These are phyloP conservation scores for Nigrospora sphaerica DNA, from an alignment of 2,329 filamentous ascomycete species.

Conservation along the genomic window DNA sequence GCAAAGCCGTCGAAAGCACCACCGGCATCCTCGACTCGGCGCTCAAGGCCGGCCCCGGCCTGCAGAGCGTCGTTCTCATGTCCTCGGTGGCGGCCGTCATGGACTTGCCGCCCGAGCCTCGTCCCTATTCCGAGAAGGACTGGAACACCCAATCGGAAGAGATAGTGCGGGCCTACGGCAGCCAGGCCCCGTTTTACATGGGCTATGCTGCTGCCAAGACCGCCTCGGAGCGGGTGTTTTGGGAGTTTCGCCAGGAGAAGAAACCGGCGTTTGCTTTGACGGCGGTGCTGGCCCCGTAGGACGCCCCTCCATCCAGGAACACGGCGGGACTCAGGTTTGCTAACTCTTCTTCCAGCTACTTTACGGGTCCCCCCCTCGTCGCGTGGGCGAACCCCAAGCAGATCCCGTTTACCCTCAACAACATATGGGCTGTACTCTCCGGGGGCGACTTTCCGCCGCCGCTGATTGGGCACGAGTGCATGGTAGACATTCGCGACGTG, in stretches of 20 bases:
- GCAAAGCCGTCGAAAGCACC: slow-evolving; percentile 13
- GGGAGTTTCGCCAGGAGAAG: slow-evolving; percentile 14
- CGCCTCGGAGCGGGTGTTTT: slow-evolving; percentile 16
- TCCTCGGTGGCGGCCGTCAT: slow-evolving; percentile 18
- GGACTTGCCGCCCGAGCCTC: slow-evolving; percentile 10
- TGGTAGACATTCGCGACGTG: slow-evolving; percentile 18
- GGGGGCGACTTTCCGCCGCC: slow-evolving; percentile 13
- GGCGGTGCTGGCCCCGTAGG: slow-evolving; percentile 17
- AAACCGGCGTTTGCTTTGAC: slow-evolving; percentile 16
- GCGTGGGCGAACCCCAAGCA: slow-evolving; percentile 14
- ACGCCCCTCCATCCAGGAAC: no score
- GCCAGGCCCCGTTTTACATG: slow-evolving; percentile 10
- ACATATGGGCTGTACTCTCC: slow-evolving; percentile 12
- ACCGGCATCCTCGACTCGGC: slow-evolving; percentile 13
- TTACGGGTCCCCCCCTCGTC: slow-evolving; percentile 17
- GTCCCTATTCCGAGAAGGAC: slow-evolving; percentile 14
- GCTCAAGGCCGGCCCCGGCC: slow-evolving; percentile 7
- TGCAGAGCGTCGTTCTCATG: slow-evolving; percentile 16
- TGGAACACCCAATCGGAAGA: slow-evolving; percentile 17
- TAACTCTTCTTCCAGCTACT: slow-evolving; percentile 10
- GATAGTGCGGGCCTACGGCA: slow-evolving; percentile 8
- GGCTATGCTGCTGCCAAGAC: slow-evolving; percentile 20
- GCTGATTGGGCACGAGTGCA: slow-evolving; percentile 13
- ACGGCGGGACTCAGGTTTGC: neutral
- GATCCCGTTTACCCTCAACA: slow-evolving; percentile 13